Conservation (phyloP, 1,139 yeast genomes). For the Taphrina confusa region DNA sequence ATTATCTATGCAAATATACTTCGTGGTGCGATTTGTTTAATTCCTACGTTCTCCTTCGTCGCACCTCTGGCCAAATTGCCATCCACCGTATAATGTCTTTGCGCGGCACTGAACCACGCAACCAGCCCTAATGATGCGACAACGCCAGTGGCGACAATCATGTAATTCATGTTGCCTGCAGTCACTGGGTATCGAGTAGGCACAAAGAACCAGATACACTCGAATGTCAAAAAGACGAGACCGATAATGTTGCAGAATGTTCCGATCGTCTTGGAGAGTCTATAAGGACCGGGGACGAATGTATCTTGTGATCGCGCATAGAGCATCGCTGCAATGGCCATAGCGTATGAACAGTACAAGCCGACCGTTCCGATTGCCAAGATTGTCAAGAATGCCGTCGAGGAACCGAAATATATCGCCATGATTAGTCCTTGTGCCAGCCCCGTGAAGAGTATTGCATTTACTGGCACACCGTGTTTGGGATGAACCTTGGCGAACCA, state of each 20-base stretch:
- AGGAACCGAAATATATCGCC: conserved; percentile 64
- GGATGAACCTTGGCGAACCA: conserved; percentile 68
- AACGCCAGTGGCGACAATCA: conserved; percentile 54
- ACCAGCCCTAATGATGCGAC: conserved; percentile 40
- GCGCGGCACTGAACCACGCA: conserved; percentile 42
- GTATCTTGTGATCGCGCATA: conserved; percentile 59
- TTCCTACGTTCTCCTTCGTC: neutral
- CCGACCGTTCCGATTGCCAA: conserved; percentile 84
- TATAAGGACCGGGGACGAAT: conserved; percentile 70
- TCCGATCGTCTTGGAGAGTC: conserved; percentile 61
- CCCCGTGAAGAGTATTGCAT: conserved; percentile 72
- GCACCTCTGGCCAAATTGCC: conserved; percentile 5
- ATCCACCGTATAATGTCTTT: neutral
- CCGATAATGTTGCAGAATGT: conserved; percentile 57
- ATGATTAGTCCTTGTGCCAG: conserved; percentile 61
- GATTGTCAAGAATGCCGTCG: conserved; percentile 79
- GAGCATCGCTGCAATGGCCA: conserved; percentile 68
- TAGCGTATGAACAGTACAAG: conserved; percentile 71
- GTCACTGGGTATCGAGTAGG: conserved; percentile 73
- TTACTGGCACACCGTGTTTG: conserved; percentile 63
- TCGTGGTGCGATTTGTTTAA: neutral
- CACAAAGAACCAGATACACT: conserved; percentile 66
- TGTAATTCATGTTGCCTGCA: conserved; percentile 69
- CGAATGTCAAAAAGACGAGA: conserved; percentile 62
- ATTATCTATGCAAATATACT: neutral